Conservation (phyloP, 192 early-diverging fungal species). For the Gryganskiella cystojenkinii region DNA sequence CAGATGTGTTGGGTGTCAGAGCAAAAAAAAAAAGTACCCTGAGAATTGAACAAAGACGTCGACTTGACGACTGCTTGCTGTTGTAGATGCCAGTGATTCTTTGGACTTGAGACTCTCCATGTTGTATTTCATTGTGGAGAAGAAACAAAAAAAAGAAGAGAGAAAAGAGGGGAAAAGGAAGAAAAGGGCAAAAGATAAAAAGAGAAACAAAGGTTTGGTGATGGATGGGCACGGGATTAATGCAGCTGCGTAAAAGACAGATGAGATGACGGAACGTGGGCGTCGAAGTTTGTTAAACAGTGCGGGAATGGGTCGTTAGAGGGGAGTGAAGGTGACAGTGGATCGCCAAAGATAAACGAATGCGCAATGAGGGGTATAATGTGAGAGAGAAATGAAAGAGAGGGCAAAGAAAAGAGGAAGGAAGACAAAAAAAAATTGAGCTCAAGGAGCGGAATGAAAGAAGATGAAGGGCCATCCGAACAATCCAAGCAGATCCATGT, state of each 20-base stretch:
- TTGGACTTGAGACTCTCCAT: constrained; percentile 23
- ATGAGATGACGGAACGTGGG: neutral
- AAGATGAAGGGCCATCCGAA: neutral
- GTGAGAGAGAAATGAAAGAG: neutral
- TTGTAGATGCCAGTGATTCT: constrained; percentile 9
- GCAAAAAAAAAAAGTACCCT: constrained; percentile 15
- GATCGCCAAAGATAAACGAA: neutral
- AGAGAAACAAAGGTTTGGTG: neutral
- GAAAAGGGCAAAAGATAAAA: neutral
- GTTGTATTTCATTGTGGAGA: constrained; percentile 28
- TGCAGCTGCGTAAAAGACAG: neutral
- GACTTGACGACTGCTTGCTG: constrained; percentile 35
- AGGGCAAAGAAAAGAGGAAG: neutral
- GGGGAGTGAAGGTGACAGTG: neutral
- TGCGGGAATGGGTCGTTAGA: neutral
- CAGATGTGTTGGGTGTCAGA: too few species aligned
- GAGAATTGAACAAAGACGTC: constrained; percentile 52
- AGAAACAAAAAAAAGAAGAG: neutral
- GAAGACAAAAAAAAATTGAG: neutral
- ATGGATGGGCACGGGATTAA: neutral
- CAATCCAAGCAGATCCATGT: too few species aligned
- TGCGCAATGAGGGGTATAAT: neutral
- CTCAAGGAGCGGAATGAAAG: neutral
- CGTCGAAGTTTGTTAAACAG: neutral
- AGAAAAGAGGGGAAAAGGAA: neutral